Percentiles rank a stretch among this genome's conserved stretches.
Conservation (phyloP, 148 eudicot species). For the Rheum nobile region DNA sequence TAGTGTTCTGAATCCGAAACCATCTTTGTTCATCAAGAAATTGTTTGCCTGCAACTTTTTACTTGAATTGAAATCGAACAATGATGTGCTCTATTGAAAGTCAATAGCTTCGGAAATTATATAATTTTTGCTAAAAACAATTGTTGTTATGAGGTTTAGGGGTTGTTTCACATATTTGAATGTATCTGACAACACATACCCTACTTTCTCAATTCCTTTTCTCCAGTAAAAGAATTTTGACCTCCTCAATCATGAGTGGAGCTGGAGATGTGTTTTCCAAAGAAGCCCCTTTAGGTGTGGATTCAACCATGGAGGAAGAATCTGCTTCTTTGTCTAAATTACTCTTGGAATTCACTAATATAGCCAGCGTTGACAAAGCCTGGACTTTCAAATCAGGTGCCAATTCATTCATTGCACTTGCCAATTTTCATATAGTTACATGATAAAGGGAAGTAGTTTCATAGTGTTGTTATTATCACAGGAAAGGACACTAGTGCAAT, state of each 20-base stretch:
- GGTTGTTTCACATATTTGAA: neutral
- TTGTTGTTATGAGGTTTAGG: neutral
- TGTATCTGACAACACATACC: neutral
- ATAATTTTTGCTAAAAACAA: neutral
- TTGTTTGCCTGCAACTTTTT: neutral
- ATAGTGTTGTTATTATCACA: slow-evolving; percentile 14
- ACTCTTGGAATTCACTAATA: slow-evolving; percentile 46
- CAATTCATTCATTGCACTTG: neutral
- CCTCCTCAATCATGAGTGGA: slow-evolving; percentile 34
- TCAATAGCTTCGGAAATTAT: neutral
- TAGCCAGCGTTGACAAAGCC: slow-evolving; percentile 53
- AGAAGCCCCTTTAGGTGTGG: slow-evolving; percentile 34
- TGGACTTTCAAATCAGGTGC: slow-evolving; percentile 67
- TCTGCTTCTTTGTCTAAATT: slow-evolving; percentile 53
- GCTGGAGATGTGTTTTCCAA: slow-evolving; percentile 24
- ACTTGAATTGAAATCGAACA: neutral
- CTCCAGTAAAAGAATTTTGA: neutral
- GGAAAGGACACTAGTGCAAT: slow-evolving; percentile 52
- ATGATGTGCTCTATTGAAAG: neutral
- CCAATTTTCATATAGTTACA: neutral
- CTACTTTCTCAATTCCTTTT: neutral
- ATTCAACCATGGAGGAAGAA: slow-evolving; percentile 43
- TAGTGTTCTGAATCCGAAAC: neutral
- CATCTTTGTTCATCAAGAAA: neutral
- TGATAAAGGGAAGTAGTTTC: neutral